phyloP scores from a whole-genome alignment of 768 basidiomycete species.

The Hemileccinum impolitum region DNA sequence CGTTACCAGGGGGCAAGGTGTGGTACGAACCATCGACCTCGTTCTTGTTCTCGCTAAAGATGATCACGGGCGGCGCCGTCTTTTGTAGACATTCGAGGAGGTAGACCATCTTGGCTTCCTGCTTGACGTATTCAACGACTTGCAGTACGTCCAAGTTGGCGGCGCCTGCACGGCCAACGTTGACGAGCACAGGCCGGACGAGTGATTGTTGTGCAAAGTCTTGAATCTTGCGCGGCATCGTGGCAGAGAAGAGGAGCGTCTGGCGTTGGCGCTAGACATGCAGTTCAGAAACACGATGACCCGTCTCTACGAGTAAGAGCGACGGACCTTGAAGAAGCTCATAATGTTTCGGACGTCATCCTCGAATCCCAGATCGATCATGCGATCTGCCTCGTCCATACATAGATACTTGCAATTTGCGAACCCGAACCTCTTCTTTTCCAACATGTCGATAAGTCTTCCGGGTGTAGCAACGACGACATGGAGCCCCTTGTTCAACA shows the following conservation, averaged over 20 bases:
- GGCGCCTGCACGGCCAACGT: conserved; percentile 96
- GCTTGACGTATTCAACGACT: conserved; percentile 98
- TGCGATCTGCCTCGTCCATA: conserved; percentile 99
- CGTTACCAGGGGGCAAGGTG: background rate
- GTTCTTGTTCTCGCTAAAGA: conserved; percentile 99
- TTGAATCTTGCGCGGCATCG: conserved; percentile 98
- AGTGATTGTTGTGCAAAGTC: conserved; percentile 97
- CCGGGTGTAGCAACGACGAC: conserved; percentile 97
- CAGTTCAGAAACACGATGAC: conserved; percentile 1
- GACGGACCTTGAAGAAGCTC: conserved; percentile 91
- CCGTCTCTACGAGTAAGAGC: background rate
- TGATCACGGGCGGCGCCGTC: conserved; percentile 95
- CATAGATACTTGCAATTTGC: conserved; percentile 94
- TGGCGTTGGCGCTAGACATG: conserved; percentile 81
- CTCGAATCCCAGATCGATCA: conserved; percentile 99
- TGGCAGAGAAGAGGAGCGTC: conserved; percentile 95
- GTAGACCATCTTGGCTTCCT: conserved; percentile 99
- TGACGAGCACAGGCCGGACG: conserved; percentile 92
- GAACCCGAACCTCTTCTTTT: conserved; percentile 90
- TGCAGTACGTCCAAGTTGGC: conserved; percentile 96
- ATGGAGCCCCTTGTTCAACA: conserved; percentile 87
- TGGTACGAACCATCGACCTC: conserved; percentile 87
- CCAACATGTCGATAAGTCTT: conserved; percentile 95
- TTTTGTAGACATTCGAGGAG: conserved; percentile 96
- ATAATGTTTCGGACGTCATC: conserved; percentile 99